Percentiles rank a stretch among this genome's conserved stretches.
Evolutionary conservation across 2,329 filamentous ascomycete genomes (phyloP).

Genomic region (Tolypocladium cylindrosporum): DNA sequence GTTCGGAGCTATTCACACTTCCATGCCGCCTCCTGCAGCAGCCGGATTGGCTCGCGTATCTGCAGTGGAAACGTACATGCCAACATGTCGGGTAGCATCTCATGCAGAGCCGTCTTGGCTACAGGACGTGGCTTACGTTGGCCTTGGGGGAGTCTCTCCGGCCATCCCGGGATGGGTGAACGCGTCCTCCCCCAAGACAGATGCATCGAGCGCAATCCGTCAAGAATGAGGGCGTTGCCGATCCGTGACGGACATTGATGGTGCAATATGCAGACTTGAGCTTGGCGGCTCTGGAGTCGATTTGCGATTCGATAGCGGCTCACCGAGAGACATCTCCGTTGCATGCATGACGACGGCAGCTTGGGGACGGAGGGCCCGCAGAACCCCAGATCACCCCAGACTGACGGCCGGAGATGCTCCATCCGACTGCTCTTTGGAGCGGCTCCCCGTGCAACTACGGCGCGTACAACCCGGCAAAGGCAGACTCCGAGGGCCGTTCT

Average conservation of each 20-base stretch:
- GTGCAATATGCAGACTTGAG: too few relatives aligned
- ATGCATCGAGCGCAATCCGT: too few relatives aligned
- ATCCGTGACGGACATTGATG: not conserved
- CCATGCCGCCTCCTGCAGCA: not conserved
- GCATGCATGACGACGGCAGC: not conserved
- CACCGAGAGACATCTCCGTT: not conserved
- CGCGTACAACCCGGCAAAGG: not conserved
- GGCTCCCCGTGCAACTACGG: not conserved
- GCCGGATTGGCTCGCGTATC: not conserved
- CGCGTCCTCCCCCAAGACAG: too few relatives aligned
- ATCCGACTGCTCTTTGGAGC: not conserved
- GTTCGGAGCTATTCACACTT: not conserved
- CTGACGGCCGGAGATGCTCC: not conserved
- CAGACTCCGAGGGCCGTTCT: not conserved
- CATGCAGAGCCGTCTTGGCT: not conserved
- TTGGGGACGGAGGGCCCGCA: not conserved
- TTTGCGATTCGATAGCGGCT: not conserved
- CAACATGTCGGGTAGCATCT: not conserved
- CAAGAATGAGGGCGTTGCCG: not conserved
- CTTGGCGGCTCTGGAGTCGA: not conserved
- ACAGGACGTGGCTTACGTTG: not conserved
- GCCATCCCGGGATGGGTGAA: too few relatives aligned
- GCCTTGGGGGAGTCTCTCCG: not conserved
- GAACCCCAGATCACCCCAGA: not conserved
- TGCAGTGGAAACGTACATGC: not conserved